These are phyloP conservation scores for Silene coronaria DNA, from an alignment of 179 eudicot genomes.

Conservation along the genomic window DNA sequence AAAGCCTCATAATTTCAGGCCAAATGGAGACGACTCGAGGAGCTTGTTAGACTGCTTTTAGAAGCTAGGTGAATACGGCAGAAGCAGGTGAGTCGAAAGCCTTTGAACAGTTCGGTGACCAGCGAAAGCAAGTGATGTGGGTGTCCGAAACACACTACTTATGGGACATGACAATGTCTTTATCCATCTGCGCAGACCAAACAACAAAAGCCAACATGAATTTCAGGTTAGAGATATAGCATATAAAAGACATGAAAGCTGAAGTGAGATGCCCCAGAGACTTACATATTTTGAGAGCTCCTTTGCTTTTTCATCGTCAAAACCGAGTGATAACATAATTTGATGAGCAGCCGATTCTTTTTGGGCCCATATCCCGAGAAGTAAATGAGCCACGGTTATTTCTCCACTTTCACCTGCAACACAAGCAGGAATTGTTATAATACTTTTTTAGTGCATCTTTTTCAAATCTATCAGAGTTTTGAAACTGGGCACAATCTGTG, in stretches of 20 bases:
- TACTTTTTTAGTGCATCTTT: neutral
- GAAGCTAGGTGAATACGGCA: neutral
- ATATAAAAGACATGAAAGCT: neutral
- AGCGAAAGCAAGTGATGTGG: neutral
- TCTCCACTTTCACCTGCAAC: slow-evolving; percentile 40
- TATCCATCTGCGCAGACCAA: slow-evolving; percentile 34
- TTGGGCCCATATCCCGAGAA: slow-evolving; percentile 41
- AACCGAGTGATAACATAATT: slow-evolving; percentile 35
- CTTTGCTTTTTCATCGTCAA: slow-evolving; percentile 34
- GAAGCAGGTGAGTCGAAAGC: neutral
- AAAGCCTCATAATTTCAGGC: slow-evolving; percentile 7
- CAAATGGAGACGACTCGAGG: neutral
- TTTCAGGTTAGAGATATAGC: neutral
- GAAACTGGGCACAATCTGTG: neutral
- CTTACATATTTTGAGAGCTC: slow-evolving; percentile 37
- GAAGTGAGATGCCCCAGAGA: slow-evolving; percentile 5
- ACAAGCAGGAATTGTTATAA: neutral
- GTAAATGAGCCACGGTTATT: slow-evolving; percentile 35
- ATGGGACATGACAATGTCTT: slow-evolving; percentile 32
- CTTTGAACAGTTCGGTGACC: slow-evolving; percentile 1
- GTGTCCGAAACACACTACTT: slow-evolving; percentile 20
- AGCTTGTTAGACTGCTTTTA: slow-evolving; percentile 11
- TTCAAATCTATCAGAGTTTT: neutral
- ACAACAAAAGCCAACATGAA: neutral
- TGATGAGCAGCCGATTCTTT: slow-evolving; percentile 34